These are phyloP conservation scores for Euphorbia lathyris DNA, from an alignment of 345 rosid genomes.

Conservation along the genomic window DNA sequence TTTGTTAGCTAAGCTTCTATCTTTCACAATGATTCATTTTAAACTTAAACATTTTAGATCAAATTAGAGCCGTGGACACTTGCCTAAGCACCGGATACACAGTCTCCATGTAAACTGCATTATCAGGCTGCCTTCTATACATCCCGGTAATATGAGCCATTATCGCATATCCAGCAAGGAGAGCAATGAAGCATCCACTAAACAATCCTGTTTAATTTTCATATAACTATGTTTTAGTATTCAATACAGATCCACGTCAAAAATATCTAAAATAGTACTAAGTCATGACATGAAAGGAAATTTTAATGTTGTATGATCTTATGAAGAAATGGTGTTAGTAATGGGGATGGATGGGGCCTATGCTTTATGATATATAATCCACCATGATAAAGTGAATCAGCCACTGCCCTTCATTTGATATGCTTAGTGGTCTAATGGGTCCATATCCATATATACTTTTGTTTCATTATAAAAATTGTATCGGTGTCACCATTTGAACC, in stretches of 20 bases:
- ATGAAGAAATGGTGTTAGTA: conserved; percentile 3
- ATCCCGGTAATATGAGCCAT: conserved; percentile 89
- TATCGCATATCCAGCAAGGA: conserved; percentile 76
- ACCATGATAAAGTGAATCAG: conserved; percentile 40
- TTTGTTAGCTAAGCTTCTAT: conserved; percentile 11
- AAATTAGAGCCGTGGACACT: conserved; percentile 23
- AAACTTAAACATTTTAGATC: neutral
- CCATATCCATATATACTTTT: conserved; percentile 32
- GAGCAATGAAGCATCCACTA: conserved; percentile 86
- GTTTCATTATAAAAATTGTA: conserved; percentile 21
- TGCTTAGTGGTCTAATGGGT: conserved; percentile 45
- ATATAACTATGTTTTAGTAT: no score
- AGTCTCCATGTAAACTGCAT: conserved; percentile 90
- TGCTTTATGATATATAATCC: conserved; percentile 47
- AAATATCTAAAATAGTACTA: no score
- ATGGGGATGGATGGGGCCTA: conserved; percentile 32
- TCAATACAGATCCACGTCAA: conserved; percentile 7
- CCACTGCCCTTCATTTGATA: conserved; percentile 25
- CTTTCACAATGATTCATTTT: neutral
- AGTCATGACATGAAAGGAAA: conserved; percentile 7
- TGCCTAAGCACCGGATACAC: conserved; percentile 92
- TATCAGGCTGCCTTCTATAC: conserved; percentile 54
- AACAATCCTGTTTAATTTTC: conserved; percentile 70
- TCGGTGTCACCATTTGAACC: conserved; percentile 24
- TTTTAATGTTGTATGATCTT: conserved; percentile 2